Percentiles rank a stretch among this genome's conserved stretches.
phyloP scores from a whole-genome alignment of 495 filamentous ascomycete genomes.

The Saxophila tyrrhenica region DNA sequence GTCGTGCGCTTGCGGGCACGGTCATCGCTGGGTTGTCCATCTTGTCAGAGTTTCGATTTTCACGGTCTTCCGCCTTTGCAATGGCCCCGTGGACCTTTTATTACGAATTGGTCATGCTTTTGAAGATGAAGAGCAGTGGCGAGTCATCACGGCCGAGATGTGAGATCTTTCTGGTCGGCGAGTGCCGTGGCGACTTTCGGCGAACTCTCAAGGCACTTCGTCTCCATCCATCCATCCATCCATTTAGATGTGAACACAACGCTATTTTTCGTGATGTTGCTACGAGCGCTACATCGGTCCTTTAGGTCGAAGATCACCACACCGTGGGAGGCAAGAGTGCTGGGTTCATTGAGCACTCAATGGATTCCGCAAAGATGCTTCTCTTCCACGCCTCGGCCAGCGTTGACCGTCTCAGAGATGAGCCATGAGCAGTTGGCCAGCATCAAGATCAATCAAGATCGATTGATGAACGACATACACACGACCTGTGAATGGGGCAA shows the following conservation, averaged over 20 bases:
- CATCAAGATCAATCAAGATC: slow-evolving; percentile 46
- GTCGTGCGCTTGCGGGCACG: slow-evolving; percentile 7
- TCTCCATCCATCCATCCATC: neutral
- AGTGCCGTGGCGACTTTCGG: too few species aligned
- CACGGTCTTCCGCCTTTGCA: too few species aligned
- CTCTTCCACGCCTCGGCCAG: slow-evolving; percentile 14
- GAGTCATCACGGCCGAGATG: too few species aligned
- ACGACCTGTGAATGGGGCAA: slow-evolving; percentile 56
- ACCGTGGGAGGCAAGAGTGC: too few species aligned
- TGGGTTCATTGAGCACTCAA: neutral
- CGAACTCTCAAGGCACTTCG: too few species aligned
- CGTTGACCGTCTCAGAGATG: slow-evolving; percentile 28
- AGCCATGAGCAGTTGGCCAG: slow-evolving; percentile 24
- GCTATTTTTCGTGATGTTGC: neutral
- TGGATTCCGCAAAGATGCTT: slow-evolving; percentile 4
- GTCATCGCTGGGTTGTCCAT: slow-evolving; percentile 22
- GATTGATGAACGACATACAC: slow-evolving; percentile 53
- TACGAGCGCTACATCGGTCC: neutral
- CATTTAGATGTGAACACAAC: too few species aligned
- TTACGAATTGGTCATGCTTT: too few species aligned
- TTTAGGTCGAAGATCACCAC: too few species aligned
- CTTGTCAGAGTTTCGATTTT: neutral
- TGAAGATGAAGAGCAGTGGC: too few species aligned
- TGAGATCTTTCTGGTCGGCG: too few species aligned
- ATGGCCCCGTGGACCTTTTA: too few species aligned